phyloP scores from a whole-genome alignment of 805 yeast genomes.

The Teunomyces stri region DNA sequence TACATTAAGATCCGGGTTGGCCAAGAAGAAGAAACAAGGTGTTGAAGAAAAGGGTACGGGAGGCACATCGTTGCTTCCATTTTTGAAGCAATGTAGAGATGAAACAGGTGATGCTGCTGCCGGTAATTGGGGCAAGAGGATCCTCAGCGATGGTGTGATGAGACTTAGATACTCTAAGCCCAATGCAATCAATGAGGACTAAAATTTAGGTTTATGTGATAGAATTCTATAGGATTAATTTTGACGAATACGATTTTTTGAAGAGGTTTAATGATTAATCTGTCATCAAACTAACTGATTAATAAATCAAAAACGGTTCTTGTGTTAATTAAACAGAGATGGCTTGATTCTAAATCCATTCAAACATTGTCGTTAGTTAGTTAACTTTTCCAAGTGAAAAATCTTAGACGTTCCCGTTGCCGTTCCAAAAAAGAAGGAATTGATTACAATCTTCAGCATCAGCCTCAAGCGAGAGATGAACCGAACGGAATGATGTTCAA shows the following conservation, averaged over 20 bases:
- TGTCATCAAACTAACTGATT: no score
- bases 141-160: conserved; percentile 56
- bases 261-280: no score
- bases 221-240: not conserved
- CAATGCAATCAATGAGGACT: conserved; percentile 43
- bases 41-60: conserved; percentile 82
- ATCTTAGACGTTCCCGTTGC: no score
- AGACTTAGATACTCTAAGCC: conserved; percentile 37
- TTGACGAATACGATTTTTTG: not conserved
- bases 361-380: no score
- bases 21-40: conserved; percentile 45
- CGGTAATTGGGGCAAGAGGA: conserved; percentile 83
- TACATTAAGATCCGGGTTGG: conserved; percentile 67
- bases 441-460: no score
- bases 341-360: no score
- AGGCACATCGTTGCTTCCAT: conserved; percentile 88
- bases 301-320: no score
- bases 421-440: no score
- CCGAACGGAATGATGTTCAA: not conserved
- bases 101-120: conserved; percentile 95
- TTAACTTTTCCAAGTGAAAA: no score
- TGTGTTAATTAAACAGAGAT: no score
- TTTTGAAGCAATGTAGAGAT: conserved; percentile 91
- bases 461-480: no score
- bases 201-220: conserved; percentile 5